Base-by-base conservation (phyloP, 2,329 filamentous ascomycete species). In the Aureobasidium sp. region DNA sequence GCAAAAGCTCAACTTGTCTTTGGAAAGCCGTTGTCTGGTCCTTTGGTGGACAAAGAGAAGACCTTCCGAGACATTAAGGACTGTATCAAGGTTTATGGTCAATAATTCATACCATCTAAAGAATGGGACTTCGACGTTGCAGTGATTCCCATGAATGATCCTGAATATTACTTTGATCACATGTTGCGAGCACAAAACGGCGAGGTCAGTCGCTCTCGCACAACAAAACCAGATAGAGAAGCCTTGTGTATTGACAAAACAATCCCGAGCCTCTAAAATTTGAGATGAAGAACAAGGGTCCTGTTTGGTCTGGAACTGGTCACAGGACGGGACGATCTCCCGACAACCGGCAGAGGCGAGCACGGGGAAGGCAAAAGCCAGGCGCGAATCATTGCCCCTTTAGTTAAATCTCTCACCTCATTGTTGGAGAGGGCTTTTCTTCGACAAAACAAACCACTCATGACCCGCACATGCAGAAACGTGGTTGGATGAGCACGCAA, bases 41-140 rank as follows among this genome's bases (percentile, higher is more conserved):
- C 69, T 8, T 65, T 64, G 24, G 59, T 65, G 34, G 66, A 66
- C 12, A 65, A 66, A 24, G 66, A 68, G 61, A 71, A 72, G 65
- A 67, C 67, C 4, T 72, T 70, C 65, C 67, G 64, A 34, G 65
- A 66, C n/a, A 53, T 73, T 51, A 69, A 73, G 52, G 63, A 68
- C 36, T 67, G 69, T 27, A 57, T 74, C 44, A 69, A 65, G 63
- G 66, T 72, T 34, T 39, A 52, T 50, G 47, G 47, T 7, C 17
- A 26, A 52, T 52, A 34, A 3, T 34, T 34, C 8, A 10, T 12
- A 20, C 20, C 20, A 20, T 20, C 20, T 20, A 20, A 2, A 34
- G 32, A 34, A 34, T 34, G 32, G 10, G 10, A 34, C 2, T 32
- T 12, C 10, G 32, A 9, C 9, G 9, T 34, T 34, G 32, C 32